phyloP scores from a whole-genome alignment of 2,329 filamentous ascomycete species.

The Kalmusia sp. region DNA sequence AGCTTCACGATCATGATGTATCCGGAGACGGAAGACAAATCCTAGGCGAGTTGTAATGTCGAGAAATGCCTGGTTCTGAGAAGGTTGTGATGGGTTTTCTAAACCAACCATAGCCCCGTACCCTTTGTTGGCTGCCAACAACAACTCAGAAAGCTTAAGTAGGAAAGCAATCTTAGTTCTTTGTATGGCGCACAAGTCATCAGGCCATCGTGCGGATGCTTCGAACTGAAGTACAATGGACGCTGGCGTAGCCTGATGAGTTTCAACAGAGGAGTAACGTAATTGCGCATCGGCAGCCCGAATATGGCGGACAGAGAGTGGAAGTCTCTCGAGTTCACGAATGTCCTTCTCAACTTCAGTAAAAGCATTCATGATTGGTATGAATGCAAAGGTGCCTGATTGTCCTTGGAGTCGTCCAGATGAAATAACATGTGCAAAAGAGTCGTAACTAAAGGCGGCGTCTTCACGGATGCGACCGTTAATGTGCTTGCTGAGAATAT shows the following conservation, averaged over 20 bases:
- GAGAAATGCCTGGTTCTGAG: constrained; percentile 80
- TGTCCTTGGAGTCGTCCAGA: constrained; percentile 41
- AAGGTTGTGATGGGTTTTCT: constrained; percentile 73
- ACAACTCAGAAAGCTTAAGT: constrained; percentile 73
- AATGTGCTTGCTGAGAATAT: constrained; percentile 75
- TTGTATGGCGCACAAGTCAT: constrained; percentile 89
- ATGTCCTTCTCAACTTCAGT: constrained; percentile 77
- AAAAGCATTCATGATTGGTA: constrained; percentile 73
- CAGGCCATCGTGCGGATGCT: constrained; percentile 90
- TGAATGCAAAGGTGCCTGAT: constrained; percentile 64
- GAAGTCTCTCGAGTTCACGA: constrained; percentile 79
- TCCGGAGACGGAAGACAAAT: constrained; percentile 80
- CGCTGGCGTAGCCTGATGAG: constrained; percentile 66
- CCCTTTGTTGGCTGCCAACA: constrained; percentile 67
- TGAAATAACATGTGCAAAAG: constrained; percentile 55
- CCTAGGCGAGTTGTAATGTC: constrained; percentile 79
- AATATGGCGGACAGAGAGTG: constrained; percentile 84
- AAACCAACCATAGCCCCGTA: constrained; percentile 77
- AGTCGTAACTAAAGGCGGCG: constrained; percentile 54
- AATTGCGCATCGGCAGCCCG: constrained; percentile 75
- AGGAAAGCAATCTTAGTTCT: constrained; percentile 91
- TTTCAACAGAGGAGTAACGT: constrained; percentile 72
- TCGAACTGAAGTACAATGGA: constrained; percentile 91
- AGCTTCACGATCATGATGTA: constrained; percentile 88
- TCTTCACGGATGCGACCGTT: constrained; percentile 62